Conservation (phyloP, 2,329 filamentous ascomycete genomes). For the Colletotrichum lentis region DNA sequence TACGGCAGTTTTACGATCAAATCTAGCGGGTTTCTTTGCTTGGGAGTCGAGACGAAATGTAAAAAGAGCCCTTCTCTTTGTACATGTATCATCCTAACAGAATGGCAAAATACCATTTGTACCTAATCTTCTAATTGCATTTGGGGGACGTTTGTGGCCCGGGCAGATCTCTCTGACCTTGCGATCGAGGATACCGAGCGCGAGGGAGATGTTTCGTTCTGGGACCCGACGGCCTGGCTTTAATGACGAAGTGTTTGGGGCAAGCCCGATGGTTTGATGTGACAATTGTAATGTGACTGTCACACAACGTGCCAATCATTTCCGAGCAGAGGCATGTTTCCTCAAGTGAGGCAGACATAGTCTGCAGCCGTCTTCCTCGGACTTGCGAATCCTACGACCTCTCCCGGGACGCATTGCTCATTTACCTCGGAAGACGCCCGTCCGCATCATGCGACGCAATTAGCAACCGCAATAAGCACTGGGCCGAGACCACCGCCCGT, state of each 20-base stretch:
- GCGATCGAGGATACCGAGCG: slow-evolving; percentile 22
- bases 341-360: slow-evolving; percentile 33
- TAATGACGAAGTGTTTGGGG: slow-evolving; percentile 37
- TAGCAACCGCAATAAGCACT: neutral
- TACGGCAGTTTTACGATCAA: slow-evolving; percentile 52
- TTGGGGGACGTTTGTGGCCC: slow-evolving; percentile 33
- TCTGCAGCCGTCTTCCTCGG: slow-evolving; percentile 20
- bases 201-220: neutral
- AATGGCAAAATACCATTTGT: slow-evolving; percentile 46
- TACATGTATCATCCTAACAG: slow-evolving; percentile 41
- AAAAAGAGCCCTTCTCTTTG: slow-evolving; percentile 43
- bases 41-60: slow-evolving; percentile 43
- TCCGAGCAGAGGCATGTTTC: neutral
- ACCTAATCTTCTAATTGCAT: slow-evolving; percentile 60
- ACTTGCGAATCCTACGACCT: neutral
- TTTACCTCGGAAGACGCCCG: neutral
- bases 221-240: slow-evolving; percentile 29
- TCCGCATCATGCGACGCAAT: neutral
- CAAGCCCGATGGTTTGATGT: neutral
- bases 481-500: neutral
- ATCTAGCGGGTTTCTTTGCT: slow-evolving; percentile 44
- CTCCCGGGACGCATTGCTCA: neutral
- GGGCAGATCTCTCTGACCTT: neutral
- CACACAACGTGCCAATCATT: too few relatives aligned
- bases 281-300: slow-evolving; percentile 10